Evolutionary conservation across 768 basidiomycete species (phyloP).

Genomic region (Cyathus striatus): DNA sequence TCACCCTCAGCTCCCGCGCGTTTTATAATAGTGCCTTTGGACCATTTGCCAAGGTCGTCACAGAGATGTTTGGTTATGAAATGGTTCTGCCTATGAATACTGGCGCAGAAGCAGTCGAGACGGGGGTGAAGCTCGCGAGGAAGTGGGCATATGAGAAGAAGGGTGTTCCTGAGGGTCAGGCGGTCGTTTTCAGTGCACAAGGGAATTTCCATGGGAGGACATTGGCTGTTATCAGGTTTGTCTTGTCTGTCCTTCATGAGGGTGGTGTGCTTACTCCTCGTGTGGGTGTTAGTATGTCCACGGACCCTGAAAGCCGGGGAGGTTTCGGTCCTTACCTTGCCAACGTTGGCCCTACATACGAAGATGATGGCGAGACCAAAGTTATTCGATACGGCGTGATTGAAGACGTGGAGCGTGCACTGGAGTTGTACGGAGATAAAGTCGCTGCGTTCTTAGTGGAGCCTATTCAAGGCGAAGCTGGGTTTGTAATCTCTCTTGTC

Average conservation of each 20-base stretch:
- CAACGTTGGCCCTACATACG: slow-evolving; percentile 76
- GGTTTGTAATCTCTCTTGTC: no score
- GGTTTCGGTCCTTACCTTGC: slow-evolving; percentile 92
- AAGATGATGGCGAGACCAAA: slow-evolving; percentile 43
- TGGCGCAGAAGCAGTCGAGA: slow-evolving; percentile 97
- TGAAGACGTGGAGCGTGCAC: slow-evolving; percentile 75
- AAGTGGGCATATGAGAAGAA: slow-evolving; percentile 97
- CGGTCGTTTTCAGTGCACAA: slow-evolving; percentile 78
- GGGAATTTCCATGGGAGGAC: slow-evolving; percentile 98
- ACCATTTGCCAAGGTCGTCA: slow-evolving; percentile 81
- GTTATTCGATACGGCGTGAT: slow-evolving; percentile 82
- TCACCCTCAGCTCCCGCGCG: slow-evolving; percentile 92
- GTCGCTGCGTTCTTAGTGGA: slow-evolving; percentile 94
- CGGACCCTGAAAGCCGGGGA: slow-evolving; percentile 82
- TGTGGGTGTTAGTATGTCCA: slow-evolving; percentile 67
- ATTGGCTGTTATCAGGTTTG: slow-evolving; percentile 76
- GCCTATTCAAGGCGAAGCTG: slow-evolving; percentile 99
- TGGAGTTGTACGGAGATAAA: slow-evolving; percentile 75
- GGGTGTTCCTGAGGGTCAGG: slow-evolving; percentile 74
- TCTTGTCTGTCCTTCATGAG: slow-evolving; percentile 1
- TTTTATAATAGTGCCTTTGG: slow-evolving; percentile 95
- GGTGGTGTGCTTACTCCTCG: slow-evolving; percentile 1
- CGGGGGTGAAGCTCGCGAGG: slow-evolving; percentile 89
- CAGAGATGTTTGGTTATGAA: slow-evolving; percentile 83
- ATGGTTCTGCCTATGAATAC: slow-evolving; percentile 99